Evolutionary conservation across 2,329 filamentous ascomycete genomes (phyloP).

Genomic region (Epichloe amarillans): DNA sequence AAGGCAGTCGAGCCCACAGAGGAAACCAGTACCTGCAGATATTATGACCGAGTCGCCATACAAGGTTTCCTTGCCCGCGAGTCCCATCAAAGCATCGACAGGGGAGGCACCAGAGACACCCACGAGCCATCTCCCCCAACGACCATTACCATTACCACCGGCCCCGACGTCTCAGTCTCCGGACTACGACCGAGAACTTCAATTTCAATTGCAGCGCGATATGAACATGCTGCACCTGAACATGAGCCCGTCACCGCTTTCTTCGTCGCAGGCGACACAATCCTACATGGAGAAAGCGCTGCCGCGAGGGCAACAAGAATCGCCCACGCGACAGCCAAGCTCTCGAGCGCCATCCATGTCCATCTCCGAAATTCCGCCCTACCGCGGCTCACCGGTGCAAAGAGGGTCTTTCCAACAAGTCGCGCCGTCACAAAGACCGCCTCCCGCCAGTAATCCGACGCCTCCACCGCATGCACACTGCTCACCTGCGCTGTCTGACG

Average conservation of each 20-base stretch:
- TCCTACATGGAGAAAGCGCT: constrained; percentile 8
- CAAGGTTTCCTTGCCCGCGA: constrained; percentile 45
- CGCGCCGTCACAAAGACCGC: constrained; percentile 10
- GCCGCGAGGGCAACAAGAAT: constrained; percentile 7
- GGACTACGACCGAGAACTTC: constrained; percentile 47
- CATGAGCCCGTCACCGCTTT: constrained; percentile 3
- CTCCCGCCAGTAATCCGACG: constrained; percentile 2
- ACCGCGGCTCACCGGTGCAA: constrained; percentile 25
- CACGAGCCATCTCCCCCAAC: constrained; percentile 18
- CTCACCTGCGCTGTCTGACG: constrained; percentile 18
- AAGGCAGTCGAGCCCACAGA: constrained; percentile 47
- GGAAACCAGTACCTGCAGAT: constrained; percentile 33
- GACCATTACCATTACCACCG: constrained; percentile 35
- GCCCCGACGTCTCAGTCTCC: constrained; percentile 35
- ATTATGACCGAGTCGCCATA: constrained; percentile 34
- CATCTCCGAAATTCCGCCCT: constrained; percentile 43
- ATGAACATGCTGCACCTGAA: constrained; percentile 42
- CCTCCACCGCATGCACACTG: constrained; percentile 19
- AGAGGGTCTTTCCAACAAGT: constrained; percentile 18
- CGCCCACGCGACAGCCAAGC: constrained; percentile 8
- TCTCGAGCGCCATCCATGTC: constrained; percentile 28
- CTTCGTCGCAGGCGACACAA: constrained; percentile 1
- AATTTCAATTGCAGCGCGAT: constrained; percentile 50
- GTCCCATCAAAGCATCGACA: constrained; percentile 17
- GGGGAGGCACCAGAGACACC: constrained; percentile 32